phyloP scores from a whole-genome alignment of 2,329 filamentous ascomycete species.

The Alternaria tenuissima region DNA sequence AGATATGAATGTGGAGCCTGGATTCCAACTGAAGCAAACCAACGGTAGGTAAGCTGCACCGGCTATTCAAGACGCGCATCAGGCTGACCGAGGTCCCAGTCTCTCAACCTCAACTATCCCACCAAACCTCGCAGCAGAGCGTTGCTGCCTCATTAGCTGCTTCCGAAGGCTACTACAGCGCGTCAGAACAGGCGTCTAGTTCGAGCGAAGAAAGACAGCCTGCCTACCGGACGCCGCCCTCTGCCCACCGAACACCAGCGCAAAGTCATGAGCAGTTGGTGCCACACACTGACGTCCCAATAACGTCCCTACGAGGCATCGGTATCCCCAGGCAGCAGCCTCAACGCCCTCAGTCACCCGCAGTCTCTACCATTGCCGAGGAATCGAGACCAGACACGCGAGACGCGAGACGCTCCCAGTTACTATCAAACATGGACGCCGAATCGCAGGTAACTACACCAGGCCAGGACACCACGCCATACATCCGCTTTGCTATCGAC shows the following conservation, averaged over 20 bases:
- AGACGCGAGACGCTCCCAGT: constrained; percentile 32
- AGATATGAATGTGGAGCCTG: constrained; percentile 50
- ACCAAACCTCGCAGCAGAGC: constrained; percentile 55
- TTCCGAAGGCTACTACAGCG: constrained; percentile 61
- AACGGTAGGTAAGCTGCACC: constrained; percentile 49
- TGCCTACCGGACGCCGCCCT: constrained; percentile 47
- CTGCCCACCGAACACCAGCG: constrained; percentile 43
- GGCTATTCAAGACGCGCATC: constrained; percentile 7
- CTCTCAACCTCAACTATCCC: constrained; percentile 51
- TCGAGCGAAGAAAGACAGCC: constrained; percentile 45
- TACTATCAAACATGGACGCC: constrained; percentile 40
- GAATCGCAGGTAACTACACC: constrained; percentile 59
- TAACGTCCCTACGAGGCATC: constrained; percentile 45
- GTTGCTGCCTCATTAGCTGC: constrained; percentile 59
- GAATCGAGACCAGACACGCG: constrained; percentile 39
- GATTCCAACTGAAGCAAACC: constrained; percentile 53
- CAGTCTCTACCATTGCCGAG: constrained; percentile 46
- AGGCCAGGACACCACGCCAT: constrained; percentile 83
- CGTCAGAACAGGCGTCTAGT: constrained; percentile 52
- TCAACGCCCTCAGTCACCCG: constrained; percentile 31
- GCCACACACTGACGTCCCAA: constrained; percentile 33
- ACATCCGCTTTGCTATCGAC: constrained; percentile 88
- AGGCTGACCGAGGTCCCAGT: constrained; percentile 41
- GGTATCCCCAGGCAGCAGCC: constrained; percentile 44
- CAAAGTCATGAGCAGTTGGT: constrained; percentile 50